Base-by-base conservation (phyloP, 23 red algal genomes). In the Cyanidiococcus yangmingshanensis region DNA sequence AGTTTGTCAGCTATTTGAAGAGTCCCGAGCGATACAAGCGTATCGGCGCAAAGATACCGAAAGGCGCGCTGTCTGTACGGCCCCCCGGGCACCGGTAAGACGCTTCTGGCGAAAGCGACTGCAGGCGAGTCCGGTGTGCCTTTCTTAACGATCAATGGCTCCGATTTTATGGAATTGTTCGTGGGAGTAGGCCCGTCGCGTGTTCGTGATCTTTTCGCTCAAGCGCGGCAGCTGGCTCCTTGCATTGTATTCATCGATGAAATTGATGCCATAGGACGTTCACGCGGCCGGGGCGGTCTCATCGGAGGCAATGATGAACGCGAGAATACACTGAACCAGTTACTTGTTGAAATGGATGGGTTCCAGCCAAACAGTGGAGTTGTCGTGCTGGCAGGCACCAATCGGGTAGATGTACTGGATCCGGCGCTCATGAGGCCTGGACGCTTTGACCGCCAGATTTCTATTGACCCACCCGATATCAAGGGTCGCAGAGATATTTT, bases 91-190 rank as follows among this genome's bases (percentile, higher is more conserved):
- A 98, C 94, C 50, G 94, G 94, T 3, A 98, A 98, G 58, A 98
- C 94, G 59, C 84, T 98, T 39, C 67, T 98, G 36, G 94, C 94
- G 21, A 88, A 89, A 76, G 94, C 94, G 17, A 98, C 94, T 16
- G 94, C 94, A 18, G 94, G 94, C 58, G 94, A 98, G 63, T 86
- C 94, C 31, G 94, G 84, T 1, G 94, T 98, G 29, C 94, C 94
- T 36, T 98, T 98, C 58, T 68, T 98, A 27, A 98, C 88, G 37
- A 98, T 98, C 85, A 87, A 79, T 58, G 94, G 94, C 2, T 91
- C 88, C 29, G 94, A 98, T 75, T 98, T 98, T 68, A 91, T 98
- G 87, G 94, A 98, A 78, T 87, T 98, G 88, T 98, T 98, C 83
- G 94, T 98, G 1, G 94, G 94, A 39, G 94, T 98, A 74, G 94